Evolutionary conservation across 768 basidiomycete species (phyloP), one percentile per base, ranked within the genome.

Genomic region (Rhizopogon vulgaris): DNA sequence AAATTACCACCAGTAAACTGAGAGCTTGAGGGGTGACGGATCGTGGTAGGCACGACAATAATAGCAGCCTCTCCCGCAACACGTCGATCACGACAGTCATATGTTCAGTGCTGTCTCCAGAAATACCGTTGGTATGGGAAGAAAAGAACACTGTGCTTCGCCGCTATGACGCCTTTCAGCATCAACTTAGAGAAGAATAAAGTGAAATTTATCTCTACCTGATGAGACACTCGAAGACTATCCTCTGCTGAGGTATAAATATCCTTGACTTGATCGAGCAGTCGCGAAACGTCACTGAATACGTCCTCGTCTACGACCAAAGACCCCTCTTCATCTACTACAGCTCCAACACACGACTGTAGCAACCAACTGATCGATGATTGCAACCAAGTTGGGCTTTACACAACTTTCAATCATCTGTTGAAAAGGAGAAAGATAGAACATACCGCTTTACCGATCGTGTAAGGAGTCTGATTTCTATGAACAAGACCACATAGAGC

Each of bases 1-100:
- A 85, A 51, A 88, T 71, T 3, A 78, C 65, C 6, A 89, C 87
- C 14, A 90, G 69, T 10, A 90, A 71, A 53, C 82, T 78, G 57
- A 85, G 66, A 3, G 75, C 70, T 54, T 76, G 78, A 5, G 71
- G 64, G 1, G 67, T 54, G 50, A 79, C 75, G 4, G 77, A 76
- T 52, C 72, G 76, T 5, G 69, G 60, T 4, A 82, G 62, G 3
- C 77, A 77, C 10, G 68, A 60, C 10, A 82, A 48, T 28, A 82
- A 59, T 28, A 72, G 61, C 36, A 64, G 57, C 45, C 72, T 71
- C 41, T 69, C 60, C 5, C 61, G 57, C 27, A 80, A 73, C 12
- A 68, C 60, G 10, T 66, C 65, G 5, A 64, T 62, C 4, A 76
- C 59, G 36, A 72, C 68, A 22, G 70, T 53, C 15, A 60, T 58